Base-by-base conservation (phyloP, 2,329 filamentous ascomycete species). In the Penicillium frequentans region DNA sequence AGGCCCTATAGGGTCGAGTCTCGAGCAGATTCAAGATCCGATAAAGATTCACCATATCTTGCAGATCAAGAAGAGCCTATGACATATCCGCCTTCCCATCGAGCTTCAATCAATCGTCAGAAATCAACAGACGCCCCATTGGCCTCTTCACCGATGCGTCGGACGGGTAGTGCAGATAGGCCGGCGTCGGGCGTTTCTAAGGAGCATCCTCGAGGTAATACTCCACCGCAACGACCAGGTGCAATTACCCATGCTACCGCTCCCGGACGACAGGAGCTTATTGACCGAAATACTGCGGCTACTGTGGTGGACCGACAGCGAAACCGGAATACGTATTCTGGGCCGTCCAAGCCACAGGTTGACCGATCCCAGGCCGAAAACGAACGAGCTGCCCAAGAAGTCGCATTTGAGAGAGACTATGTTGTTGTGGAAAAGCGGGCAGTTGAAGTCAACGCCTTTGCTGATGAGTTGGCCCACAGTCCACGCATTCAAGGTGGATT, bases 381-480 rank as follows among this genome's bases (percentile, higher is more conserved):
- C 42, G 86, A 89, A 62, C 82, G 83, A 46, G 89, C 88, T 3
- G 91, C 90, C 3, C 90, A 96, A 67, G 93, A 98, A 62, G 87
- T 96, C 49, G 90, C 90, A 1, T 90, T 96, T 66, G 93, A 96
- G 71, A 86, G 93, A 63, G 95, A 98, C 64, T 99, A 98, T 68
- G 93, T 99, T 21, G 82, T 98, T 26, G 91, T 99, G 13, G 95
- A 99, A 77, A 96, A 97, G 79, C 87, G 89, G 63, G 90, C 92
- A 21, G 93, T 99, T 11, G 93, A 98, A 73, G 93, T 99, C 50
- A 98, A 99, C 73, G 95, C 95, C 3, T 89, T 99, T 68, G 95
- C 95, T 23, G 95, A 99, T 74, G 93, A 98, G 75, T 81, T 99
- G 70, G 93, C 91, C 45, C 90, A 92, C 52, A 93, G 90, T 68